Evolutionary conservation across 768 basidiomycete genomes (phyloP).

Genomic region (Tulasnella sp.): DNA sequence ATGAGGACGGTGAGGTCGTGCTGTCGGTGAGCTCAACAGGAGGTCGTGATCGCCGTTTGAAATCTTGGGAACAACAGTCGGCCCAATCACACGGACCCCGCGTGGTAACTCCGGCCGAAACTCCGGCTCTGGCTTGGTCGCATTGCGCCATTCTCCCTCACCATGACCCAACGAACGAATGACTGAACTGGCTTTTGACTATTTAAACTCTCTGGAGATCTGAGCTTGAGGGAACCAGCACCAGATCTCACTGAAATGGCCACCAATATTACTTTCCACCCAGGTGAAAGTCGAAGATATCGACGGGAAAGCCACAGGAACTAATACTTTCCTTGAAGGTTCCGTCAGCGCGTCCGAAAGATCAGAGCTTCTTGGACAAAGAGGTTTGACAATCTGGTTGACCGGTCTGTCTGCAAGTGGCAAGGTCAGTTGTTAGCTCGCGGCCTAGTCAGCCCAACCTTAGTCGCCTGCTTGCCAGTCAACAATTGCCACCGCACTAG

Average conservation of each 20-base stretch:
- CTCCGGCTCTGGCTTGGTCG: neutral
- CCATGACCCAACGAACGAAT: neutral
- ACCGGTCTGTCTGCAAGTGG: conserved; percentile 94
- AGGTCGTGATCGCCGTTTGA: neutral
- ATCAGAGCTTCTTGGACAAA: conserved; percentile 53
- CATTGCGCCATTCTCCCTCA: conserved; percentile 6
- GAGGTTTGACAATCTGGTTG: conserved; percentile 89
- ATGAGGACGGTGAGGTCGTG: neutral
- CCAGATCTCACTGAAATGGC: conserved; percentile 22
- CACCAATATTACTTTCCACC: conserved; percentile 51
- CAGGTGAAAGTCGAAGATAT: conserved; percentile 31
- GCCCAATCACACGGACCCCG: neutral
- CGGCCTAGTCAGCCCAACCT: neutral
- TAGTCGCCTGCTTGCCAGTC: conserved; percentile 42
- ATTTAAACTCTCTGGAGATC: neutral
- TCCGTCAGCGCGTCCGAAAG: conserved; percentile 64
- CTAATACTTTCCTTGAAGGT: conserved; percentile 33
- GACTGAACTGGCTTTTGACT: neutral
- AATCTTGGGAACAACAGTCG: neutral
- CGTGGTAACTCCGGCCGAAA: neutral
- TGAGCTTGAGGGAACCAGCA: neutral
- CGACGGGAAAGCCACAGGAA: neutral
- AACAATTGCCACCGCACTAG: conserved; percentile 92
- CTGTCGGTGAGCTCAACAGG: neutral
- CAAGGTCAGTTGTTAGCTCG: conserved; percentile 43